These are phyloP conservation scores for Prillingera fragicola DNA, from an alignment of 1,284 basidiomycete genomes.

Conservation along the genomic window DNA sequence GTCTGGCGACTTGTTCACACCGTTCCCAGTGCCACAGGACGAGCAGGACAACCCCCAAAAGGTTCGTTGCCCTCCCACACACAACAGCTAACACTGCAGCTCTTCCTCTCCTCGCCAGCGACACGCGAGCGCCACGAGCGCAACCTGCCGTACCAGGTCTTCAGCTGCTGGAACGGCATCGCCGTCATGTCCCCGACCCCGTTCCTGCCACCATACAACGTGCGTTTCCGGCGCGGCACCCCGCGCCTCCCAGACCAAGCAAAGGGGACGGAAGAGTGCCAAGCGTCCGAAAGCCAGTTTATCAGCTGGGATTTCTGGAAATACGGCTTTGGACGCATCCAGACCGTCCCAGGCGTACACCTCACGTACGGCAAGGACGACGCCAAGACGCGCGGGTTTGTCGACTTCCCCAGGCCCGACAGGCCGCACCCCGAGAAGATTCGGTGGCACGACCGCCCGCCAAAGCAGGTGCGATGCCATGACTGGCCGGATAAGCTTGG, in stretches of 20 bases:
- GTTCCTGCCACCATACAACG: conserved; percentile 41
- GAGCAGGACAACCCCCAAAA: conserved; percentile 39
- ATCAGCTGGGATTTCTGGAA: conserved; percentile 49
- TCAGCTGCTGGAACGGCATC: conserved; percentile 57
- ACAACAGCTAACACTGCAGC: conserved; percentile 18
- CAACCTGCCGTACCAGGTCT: conserved; percentile 48
- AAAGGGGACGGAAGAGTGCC: conserved; percentile 33
- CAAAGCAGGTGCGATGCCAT: conserved; percentile 27
- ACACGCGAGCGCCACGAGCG: conserved; percentile 36
- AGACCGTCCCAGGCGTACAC: conserved; percentile 43
- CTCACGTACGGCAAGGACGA: conserved; percentile 44
- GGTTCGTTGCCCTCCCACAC: conserved; percentile 26
- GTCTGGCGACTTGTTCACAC: conserved; percentile 42
- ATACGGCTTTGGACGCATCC: conserved; percentile 42
- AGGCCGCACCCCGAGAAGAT: conserved; percentile 21
- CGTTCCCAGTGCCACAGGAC: conserved; percentile 44
- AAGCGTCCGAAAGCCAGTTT: conserved; percentile 40
- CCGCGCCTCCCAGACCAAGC: conserved; percentile 20
- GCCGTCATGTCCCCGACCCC: conserved; percentile 43
- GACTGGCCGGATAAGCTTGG: conserved; percentile 41
- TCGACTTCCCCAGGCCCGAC: conserved; percentile 30
- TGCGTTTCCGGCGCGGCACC: conserved; percentile 36
- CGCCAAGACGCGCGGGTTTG: conserved; percentile 36
- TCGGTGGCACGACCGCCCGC: conserved; percentile 32
- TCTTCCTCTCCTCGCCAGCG: conserved; percentile 36